phyloP scores from a whole-genome alignment of 805 yeast genomes.

The Barnettozyma salicaria region DNA sequence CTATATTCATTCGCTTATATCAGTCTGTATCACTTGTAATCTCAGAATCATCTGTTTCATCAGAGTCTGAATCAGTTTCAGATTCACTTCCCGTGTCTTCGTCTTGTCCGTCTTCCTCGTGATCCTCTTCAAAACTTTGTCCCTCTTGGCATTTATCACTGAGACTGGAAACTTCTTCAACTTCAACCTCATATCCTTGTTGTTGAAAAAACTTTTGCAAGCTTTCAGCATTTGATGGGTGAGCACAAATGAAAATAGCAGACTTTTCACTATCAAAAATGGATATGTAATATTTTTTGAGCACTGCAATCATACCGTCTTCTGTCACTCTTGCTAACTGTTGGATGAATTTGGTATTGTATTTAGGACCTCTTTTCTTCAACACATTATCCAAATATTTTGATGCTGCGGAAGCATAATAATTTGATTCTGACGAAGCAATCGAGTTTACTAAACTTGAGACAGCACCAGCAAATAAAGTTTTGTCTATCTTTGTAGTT shows the following conservation, averaged over 20 bases:
- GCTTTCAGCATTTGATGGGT: conserved; percentile 52
- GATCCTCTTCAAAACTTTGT: conserved; percentile 22
- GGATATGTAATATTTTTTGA: conserved; percentile 56
- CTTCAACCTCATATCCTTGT: conserved; percentile 54
- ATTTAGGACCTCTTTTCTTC: conserved; percentile 65
- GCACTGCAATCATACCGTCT: conserved; percentile 43
- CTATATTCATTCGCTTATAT: too few relatives aligned
- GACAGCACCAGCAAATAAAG: conserved; percentile 64
- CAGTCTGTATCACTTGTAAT: too few relatives aligned
- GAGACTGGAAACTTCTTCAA: conserved; percentile 43
- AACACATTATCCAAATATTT: conserved; percentile 63
- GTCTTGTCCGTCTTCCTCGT: conserved; percentile 17
- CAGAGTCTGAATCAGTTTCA: conserved; percentile 9
- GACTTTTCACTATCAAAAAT: conserved; percentile 55
- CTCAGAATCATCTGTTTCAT: too few relatives aligned
- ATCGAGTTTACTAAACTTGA: conserved; percentile 67
- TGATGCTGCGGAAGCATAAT: conserved; percentile 55
- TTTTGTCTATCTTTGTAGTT: conserved; percentile 44
- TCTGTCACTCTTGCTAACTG: conserved; percentile 47
- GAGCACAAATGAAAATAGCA: conserved; percentile 63
- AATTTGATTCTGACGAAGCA: conserved; percentile 64
- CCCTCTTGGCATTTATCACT: conserved; percentile 13
- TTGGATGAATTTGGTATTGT: conserved; percentile 45
- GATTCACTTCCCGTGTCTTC: conserved; percentile 10
- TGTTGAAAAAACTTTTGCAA: conserved; percentile 41